Evolutionary conservation across 495 filamentous ascomycete genomes (phyloP).

Genomic region (Elasticomyces elasticus): DNA sequence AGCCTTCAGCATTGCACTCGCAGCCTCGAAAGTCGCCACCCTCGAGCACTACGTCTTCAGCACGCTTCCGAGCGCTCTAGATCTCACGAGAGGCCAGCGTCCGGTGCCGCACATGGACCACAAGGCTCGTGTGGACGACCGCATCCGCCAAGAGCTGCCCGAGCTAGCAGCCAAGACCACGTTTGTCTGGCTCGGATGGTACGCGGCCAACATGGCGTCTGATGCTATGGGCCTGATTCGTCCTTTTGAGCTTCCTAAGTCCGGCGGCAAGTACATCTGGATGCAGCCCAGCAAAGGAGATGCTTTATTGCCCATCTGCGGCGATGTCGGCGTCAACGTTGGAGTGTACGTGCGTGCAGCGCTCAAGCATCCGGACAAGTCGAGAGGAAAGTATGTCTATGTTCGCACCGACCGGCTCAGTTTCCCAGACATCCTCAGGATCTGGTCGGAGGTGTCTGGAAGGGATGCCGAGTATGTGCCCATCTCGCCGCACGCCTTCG

Average conservation of each 20-base stretch:
- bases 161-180: slow-evolving; percentile 27
- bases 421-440: slow-evolving; percentile 16
- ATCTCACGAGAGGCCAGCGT: slow-evolving; percentile 16
- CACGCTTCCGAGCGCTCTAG: slow-evolving; percentile 22
- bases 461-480: slow-evolving; percentile 20
- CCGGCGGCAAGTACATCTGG: slow-evolving; percentile 14
- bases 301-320: slow-evolving; percentile 16
- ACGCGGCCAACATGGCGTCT: slow-evolving; percentile 5
- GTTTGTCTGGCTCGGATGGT: slow-evolving; percentile 21
- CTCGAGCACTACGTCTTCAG: slow-evolving; percentile 29
- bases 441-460: slow-evolving; percentile 22
- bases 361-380: slow-evolving; percentile 10
- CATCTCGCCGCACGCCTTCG: slow-evolving; percentile 7
- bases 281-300: slow-evolving; percentile 16
- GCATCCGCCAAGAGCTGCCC: slow-evolving; percentile 22
- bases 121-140: slow-evolving; percentile 25
- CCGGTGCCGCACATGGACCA: slow-evolving; percentile 29
- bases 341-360: slow-evolving; percentile 16
- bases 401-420: slow-evolving; percentile 18
- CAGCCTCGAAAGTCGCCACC: slow-evolving; percentile 22
- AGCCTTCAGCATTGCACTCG: slow-evolving; percentile 26
- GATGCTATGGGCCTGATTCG: neutral
- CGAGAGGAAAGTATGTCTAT: slow-evolving; percentile 22
- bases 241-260: slow-evolving; percentile 6
- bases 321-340: slow-evolving; percentile 15